A percentile compares a stretch with the other conserved stretches of the same genome.
These are phyloP conservation scores for Mycena pura DNA, from an alignment of 768 basidiomycete genomes.

Conservation along the genomic window DNA sequence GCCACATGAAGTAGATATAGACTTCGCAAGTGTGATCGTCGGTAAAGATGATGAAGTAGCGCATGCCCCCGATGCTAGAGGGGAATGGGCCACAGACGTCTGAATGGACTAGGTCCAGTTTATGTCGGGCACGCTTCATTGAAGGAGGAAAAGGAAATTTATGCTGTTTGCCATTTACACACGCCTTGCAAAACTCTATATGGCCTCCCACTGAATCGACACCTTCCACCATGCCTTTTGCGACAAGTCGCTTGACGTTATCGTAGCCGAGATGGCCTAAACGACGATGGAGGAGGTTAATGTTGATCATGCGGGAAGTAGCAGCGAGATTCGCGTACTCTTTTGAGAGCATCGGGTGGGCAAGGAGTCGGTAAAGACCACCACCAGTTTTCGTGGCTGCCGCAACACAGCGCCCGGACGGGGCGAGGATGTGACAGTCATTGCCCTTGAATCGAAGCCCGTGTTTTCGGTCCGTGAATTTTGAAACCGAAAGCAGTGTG, in stretches of 20 bases:
- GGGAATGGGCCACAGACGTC: constrained; percentile 14
- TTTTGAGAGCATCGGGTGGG: constrained; percentile 3
- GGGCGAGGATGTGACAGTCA: background rate
- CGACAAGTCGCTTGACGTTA: constrained; percentile 23
- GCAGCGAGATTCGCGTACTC: constrained; percentile 16
- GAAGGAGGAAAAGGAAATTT: constrained; percentile 15
- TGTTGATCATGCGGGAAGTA: constrained; percentile 14
- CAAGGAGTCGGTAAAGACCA: constrained; percentile 7
- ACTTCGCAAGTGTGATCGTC: constrained; percentile 28
- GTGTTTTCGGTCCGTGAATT: constrained; percentile 10
- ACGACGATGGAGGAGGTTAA: constrained; percentile 28
- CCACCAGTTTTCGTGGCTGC: constrained; percentile 1
- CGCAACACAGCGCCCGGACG: constrained; percentile 2
- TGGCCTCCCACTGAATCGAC: constrained; percentile 16
- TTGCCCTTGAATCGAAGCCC: constrained; percentile 4
- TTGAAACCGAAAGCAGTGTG: constrained; percentile 21
- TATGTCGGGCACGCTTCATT: constrained; percentile 5
- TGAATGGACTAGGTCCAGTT: constrained; percentile 13
- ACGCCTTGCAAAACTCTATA: constrained; percentile 18
- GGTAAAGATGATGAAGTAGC: constrained; percentile 32
- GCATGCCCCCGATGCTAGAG: constrained; percentile 5
- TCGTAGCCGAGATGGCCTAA: constrained; percentile 27
- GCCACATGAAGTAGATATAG: constrained; percentile 14
- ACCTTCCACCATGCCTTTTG: constrained; percentile 22
- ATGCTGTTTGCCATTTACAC: constrained; percentile 17